Percentiles rank a stretch among this genome's conserved stretches.
phyloP scores from a whole-genome alignment of 2,329 filamentous ascomycete species.

The Cylindrodendrum hubeiense region DNA sequence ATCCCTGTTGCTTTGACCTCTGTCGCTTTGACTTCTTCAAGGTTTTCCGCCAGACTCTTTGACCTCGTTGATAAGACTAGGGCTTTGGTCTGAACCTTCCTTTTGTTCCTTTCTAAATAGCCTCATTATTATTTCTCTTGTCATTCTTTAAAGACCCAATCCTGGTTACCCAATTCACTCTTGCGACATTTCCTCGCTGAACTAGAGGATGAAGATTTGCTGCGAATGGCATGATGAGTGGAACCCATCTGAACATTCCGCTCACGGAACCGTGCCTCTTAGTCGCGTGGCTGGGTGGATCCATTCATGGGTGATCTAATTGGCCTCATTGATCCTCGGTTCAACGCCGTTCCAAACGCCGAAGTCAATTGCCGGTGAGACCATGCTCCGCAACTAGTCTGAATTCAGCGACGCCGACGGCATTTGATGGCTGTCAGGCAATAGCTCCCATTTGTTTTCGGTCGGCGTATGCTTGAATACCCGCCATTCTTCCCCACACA shows the following conservation, averaged over 20 bases:
- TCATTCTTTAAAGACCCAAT: background rate
- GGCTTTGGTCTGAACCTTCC: too few relatives aligned
- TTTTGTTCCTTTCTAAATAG: too few relatives aligned
- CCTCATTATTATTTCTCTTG: too few relatives aligned
- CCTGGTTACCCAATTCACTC: background rate
- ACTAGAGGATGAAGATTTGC: background rate
- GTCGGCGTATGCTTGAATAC: constrained; percentile 28
- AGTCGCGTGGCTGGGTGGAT: background rate
- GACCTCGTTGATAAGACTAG: too few relatives aligned
- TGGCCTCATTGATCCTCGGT: background rate
- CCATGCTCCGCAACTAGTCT: background rate
- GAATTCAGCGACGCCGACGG: constrained; percentile 1
- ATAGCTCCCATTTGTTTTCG: background rate
- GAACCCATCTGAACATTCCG: background rate
- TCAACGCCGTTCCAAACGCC: constrained; percentile 1
- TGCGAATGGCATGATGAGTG: background rate
- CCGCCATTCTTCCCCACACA: background rate
- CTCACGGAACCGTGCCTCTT: background rate
- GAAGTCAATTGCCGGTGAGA: constrained; percentile 11
- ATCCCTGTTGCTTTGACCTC: too few relatives aligned
- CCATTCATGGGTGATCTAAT: background rate
- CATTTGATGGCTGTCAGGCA: background rate
- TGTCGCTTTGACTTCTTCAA: too few relatives aligned
- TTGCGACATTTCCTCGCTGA: background rate
- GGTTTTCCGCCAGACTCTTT: too few relatives aligned